Percentiles rank a stretch among this genome's conserved stretches.
Evolutionary conservation across 2,329 filamentous ascomycete genomes (phyloP).

Genomic region (Alternaria ethzedia): DNA sequence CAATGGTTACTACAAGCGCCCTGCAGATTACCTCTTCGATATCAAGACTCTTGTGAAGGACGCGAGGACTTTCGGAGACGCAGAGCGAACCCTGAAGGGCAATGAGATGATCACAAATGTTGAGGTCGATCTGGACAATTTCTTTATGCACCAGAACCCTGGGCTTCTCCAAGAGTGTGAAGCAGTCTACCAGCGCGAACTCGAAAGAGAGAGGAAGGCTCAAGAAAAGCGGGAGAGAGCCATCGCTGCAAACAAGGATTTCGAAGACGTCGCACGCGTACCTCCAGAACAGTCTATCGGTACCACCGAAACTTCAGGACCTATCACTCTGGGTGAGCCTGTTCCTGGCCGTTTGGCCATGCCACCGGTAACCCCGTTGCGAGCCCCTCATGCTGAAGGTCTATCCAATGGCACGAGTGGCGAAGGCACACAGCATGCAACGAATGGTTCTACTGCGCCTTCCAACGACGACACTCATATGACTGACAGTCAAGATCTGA

Average conservation of each 20-base stretch:
- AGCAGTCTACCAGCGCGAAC: conserved; percentile 73
- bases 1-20: conserved; percentile 93
- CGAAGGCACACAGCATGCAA: conserved; percentile 39
- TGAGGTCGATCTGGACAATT: conserved; percentile 83
- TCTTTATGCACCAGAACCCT: conserved; percentile 66
- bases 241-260: conserved; percentile 47
- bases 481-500: conserved; percentile 51
- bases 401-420: conserved; percentile 64
- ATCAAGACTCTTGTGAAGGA: conserved; percentile 86
- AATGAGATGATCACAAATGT: conserved; percentile 93
- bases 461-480: conserved; percentile 55
- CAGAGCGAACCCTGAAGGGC: conserved; percentile 80
- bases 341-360: conserved; percentile 59
- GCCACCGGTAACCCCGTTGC: conserved; percentile 53
- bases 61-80: conserved; percentile 80
- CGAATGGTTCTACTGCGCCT: conserved; percentile 52
- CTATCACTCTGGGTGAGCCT: conserved; percentile 66
- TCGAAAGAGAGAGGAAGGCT: conserved; percentile 67
- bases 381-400: conserved; percentile 55
- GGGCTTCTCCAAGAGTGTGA: conserved; percentile 71
- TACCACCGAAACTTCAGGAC: conserved; percentile 53
- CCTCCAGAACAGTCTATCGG: conserved; percentile 51
- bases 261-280: conserved; percentile 50
- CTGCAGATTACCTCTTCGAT: conserved; percentile 87
- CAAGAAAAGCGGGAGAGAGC: conserved; percentile 59